Evolutionary conservation across 1,284 basidiomycete genomes (phyloP).

Genomic region (Polyporus tsugae): DNA sequence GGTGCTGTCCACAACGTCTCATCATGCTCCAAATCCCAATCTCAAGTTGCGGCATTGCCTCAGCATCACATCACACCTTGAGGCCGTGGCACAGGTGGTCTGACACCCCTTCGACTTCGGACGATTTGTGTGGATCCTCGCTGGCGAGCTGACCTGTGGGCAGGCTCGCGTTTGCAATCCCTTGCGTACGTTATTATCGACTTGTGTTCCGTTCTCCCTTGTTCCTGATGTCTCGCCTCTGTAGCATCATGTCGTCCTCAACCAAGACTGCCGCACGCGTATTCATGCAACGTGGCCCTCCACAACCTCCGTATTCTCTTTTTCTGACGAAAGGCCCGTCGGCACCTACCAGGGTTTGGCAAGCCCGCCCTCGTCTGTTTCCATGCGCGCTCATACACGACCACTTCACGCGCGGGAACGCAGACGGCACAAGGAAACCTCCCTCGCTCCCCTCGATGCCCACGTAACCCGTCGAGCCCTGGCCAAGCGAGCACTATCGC

Average conservation of each 20-base stretch:
- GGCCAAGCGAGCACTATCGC: too few relatives aligned
- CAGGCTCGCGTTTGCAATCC: too few relatives aligned
- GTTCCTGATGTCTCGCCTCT: too few relatives aligned
- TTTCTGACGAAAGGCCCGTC: slow-evolving; percentile 12
- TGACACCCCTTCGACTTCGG: slow-evolving; percentile 56
- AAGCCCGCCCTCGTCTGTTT: slow-evolving; percentile 12
- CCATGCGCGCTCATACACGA: slow-evolving; percentile 22
- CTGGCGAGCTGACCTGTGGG: slow-evolving; percentile 40
- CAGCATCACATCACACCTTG: slow-evolving; percentile 39
- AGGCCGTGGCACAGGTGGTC: slow-evolving; percentile 62
- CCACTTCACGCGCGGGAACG: slow-evolving; percentile 13
- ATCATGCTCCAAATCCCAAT: slow-evolving; percentile 47
- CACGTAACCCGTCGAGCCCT: too few relatives aligned
- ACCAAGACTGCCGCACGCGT: too few relatives aligned
- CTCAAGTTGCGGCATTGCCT: slow-evolving; percentile 39
- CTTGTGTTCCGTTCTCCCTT: too few relatives aligned
- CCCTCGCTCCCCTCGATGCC: slow-evolving; percentile 12
- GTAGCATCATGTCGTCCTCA: too few relatives aligned
- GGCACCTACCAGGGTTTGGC: slow-evolving; percentile 15
- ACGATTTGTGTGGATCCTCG: slow-evolving; percentile 48
- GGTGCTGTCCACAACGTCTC: slow-evolving; percentile 51
- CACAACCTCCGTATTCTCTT: slow-evolving; percentile 10
- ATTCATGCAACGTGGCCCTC: slow-evolving; percentile 3
- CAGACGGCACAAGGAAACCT: slow-evolving; percentile 14
- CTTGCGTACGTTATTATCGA: too few relatives aligned